Base-by-base conservation (phyloP, 2,329 filamentous ascomycete species). In the Alternaria arborescens region DNA sequence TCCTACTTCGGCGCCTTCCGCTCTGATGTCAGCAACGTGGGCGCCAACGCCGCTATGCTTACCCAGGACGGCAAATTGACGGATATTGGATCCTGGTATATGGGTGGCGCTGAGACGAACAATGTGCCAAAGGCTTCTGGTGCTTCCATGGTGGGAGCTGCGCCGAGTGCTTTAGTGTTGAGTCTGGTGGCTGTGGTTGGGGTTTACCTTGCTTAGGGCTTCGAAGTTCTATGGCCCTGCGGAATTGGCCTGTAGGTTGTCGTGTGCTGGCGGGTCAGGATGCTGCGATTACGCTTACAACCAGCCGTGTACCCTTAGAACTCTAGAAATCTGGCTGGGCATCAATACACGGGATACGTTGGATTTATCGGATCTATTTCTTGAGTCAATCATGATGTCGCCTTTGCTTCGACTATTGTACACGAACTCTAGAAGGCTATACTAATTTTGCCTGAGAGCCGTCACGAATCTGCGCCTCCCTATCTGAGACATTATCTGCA, bases 1-100 rank as follows among this genome's bases (percentile, higher is more conserved):
- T 88, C 89, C 0, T 91, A 90, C 77, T 95, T 93, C 70, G 91
- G 91, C 46, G 85, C 89, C 8, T 94, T 94, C 74, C 85, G 91
- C 53, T 87, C 86, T 4, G 80, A 84, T 51, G 86, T 86, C 16
- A 91, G 89, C 64, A 94, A 93, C 66, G 88, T 94, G 7, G 92
- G 92, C 0, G 83, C 88, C 4, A 92, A 93, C 62, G 88, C 85
- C 1, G 86, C 88, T 1, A 90, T 95, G 82, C 82, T 94, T 47
- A 89, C 87, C 71, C 81, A 86, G 42, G 82, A 86, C 16, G 92
- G 92, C 42, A 72, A 87, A 61, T 80, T 95, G 64, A 94, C 91
- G 1, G 87, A 92, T 67, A 90, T 94, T 65, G 92, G 92, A 0
- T 84, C 86, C 3, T 91, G 89, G 89, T 95, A 94, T 76, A 77